Evolutionary conservation across 495 filamentous ascomycete species (phyloP), one percentile per base, ranked within the genome.

Genomic region (Penicillium desertorum): DNA sequence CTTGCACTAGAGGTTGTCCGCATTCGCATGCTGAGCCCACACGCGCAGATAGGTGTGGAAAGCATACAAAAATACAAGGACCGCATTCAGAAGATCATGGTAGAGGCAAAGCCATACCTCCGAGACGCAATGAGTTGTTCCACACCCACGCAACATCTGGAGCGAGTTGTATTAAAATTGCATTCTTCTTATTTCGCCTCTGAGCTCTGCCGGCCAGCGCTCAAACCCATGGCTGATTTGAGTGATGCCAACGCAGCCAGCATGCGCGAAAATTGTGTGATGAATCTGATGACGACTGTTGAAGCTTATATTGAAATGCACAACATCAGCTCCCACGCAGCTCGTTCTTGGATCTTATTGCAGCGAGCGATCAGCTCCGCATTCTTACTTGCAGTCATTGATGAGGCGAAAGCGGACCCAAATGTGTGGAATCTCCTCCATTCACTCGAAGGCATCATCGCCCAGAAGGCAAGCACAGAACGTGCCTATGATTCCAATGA

Each of bases 171-270:
- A 1, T 62, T 85, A 1, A 83, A 83, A 61, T 68, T 86, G 10
- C 82, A 85, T 62, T 75, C 77, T 4, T 83, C 81, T 4, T 86
- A 84, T 64, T 77, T 83, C 52, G 72, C 76, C 12, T 85, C 83
- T 12, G 82, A 85, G 64, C 78, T 86, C 54, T 84, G 80, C 65
- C 79, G 83, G 39, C 81, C 81, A 50, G 77, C 83, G 45, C 76
- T 86, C 59, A 83, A 80, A 51, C 56, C 67, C 11, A 42, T 62
- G 25, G 58, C 54, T 45, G 68, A 74, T 43, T 27, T 68, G 11
- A 62, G 66, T 29, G 69, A 77, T 27, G 70, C 78, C 17, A 57
- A 69, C 9, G 71, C 69, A 5, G 67, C 73, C 16, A 68, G 69
- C 10, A 75, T 85, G 65, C 76, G 78, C 6, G 64, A 67, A 23